These are phyloP conservation scores for Triticum turgidum DNA, from an alignment of 176 grass and related monocot genomes.

Conservation along the genomic window DNA sequence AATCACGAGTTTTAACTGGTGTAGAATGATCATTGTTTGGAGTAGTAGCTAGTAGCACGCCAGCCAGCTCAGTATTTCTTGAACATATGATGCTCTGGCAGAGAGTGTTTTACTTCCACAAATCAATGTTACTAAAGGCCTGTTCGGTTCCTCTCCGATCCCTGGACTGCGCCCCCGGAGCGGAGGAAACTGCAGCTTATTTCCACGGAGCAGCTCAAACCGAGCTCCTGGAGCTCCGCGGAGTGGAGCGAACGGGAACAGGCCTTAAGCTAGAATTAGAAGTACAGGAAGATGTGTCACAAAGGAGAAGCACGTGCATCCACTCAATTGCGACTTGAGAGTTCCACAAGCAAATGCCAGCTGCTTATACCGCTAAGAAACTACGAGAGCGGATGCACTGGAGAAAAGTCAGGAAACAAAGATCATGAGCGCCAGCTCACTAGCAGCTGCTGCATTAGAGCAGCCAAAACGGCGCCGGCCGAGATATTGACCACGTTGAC, in stretches of 20 bases:
- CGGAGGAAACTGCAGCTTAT: too few relatives aligned
- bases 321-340: not conserved
- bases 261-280: not conserved
- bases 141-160: too few relatives aligned
- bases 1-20: not conserved
- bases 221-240: too few relatives aligned
- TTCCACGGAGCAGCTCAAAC: too few relatives aligned
- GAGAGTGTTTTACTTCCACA: not conserved
- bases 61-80: not conserved
- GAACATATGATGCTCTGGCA: not conserved
- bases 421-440: constrained; percentile 34
- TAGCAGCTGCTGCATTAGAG: constrained; percentile 68
- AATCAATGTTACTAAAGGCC: not conserved
- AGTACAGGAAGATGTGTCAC: not conserved
- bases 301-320: not conserved
- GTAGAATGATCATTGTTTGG: not conserved
- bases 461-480: constrained; percentile 56
- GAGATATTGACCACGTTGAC: constrained; percentile 92
- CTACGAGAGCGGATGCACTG: not conserved
- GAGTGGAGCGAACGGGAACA: too few relatives aligned
- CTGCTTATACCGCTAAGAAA: not conserved
- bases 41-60: not conserved
- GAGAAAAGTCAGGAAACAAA: not conserved
- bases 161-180: too few relatives aligned
- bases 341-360: not conserved